Base-by-base conservation (phyloP, 2,329 filamentous ascomycete genomes). In the Neofusicoccum sp. region DNA sequence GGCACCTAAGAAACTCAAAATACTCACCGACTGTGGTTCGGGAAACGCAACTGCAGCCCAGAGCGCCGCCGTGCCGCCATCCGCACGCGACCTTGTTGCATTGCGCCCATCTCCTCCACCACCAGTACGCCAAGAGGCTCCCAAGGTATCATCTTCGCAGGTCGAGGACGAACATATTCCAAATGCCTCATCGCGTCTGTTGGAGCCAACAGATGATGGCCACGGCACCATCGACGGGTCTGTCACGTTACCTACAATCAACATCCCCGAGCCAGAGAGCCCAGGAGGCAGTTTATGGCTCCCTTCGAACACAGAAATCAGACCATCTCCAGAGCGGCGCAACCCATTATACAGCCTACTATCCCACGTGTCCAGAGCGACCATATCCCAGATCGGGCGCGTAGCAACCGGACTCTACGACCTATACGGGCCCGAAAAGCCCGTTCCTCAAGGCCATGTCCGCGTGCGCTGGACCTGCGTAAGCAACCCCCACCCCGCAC, bases 401-500 rank as follows among this genome's bases (percentile, higher is more conserved):
- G 43, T 59, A 7, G 43, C 44, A 9, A 12, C 44, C 14, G 44
- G 44, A 14, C 4, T 59, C 24, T 49, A 49, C 44, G 43, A 48
- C 16, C 31, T 24, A 4, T 70, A 69, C 62, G 71, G 71, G 5
- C 65, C 67, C n/a, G 72, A 75, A 58, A 68, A 64, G 36, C 66
- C 67, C 11, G 67, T 75, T 16, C 61, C 67, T 6, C 49, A 63
- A 24, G 65, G 66, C 3, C 69, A 73, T 63, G 68, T 70, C n/a
- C 70, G 71, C 9, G 70, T 75, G 20, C 67, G 71, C 26, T 75
- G 72, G 73, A 72, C 65, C 40, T 75, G 73, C 62, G 70, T 72
- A 63, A 65, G 69, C 65, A 8, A 44, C 20, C 20, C 1, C 3
- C 12, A 7, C 12, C 9, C 11, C 14, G 24, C 6, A 30, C 26